phyloP scores from a whole-genome alignment of 768 basidiomycete genomes.

The Boletus patriciae region DNA sequence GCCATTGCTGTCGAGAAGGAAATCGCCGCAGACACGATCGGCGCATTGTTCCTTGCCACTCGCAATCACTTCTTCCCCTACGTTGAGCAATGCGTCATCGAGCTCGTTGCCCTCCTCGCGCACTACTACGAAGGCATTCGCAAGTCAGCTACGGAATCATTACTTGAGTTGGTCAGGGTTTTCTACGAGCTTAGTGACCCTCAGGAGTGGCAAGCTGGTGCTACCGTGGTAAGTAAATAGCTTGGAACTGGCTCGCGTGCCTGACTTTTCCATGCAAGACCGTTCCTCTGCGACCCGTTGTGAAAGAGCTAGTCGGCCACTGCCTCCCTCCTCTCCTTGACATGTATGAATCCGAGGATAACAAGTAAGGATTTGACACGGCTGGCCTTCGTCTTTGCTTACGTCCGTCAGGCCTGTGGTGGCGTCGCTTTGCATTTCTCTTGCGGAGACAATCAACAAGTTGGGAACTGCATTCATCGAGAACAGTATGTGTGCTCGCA shows the following conservation, averaged over 20 bases:
- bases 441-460: constrained; percentile 90
- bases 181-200: constrained; percentile 89
- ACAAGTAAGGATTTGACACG: constrained; percentile 70
- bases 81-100: constrained; percentile 78
- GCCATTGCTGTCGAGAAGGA: constrained; percentile 99
- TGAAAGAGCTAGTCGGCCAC: constrained; percentile 78
- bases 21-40: constrained; percentile 95
- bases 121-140: constrained; percentile 99
- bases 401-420: constrained; percentile 69
- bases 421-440: constrained; percentile 79
- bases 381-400: constrained; percentile 10
- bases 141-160: constrained; percentile 85
- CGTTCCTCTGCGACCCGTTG: constrained; percentile 58
- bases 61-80: constrained; percentile 86
- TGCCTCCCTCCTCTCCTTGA: constrained; percentile 75
- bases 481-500: constrained; percentile 52
- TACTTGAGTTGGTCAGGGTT: constrained; percentile 85
- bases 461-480: constrained; percentile 87
- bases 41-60: constrained; percentile 83
- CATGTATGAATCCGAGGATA: constrained; percentile 92
- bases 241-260: neutral
- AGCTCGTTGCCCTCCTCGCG: constrained; percentile 72
- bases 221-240: constrained; percentile 50
- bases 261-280: constrained; percentile 31
- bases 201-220: constrained; percentile 80